Base-by-base conservation (phyloP, 2,329 filamentous ascomycete genomes). In the Aspergillus spinulosporus region DNA sequence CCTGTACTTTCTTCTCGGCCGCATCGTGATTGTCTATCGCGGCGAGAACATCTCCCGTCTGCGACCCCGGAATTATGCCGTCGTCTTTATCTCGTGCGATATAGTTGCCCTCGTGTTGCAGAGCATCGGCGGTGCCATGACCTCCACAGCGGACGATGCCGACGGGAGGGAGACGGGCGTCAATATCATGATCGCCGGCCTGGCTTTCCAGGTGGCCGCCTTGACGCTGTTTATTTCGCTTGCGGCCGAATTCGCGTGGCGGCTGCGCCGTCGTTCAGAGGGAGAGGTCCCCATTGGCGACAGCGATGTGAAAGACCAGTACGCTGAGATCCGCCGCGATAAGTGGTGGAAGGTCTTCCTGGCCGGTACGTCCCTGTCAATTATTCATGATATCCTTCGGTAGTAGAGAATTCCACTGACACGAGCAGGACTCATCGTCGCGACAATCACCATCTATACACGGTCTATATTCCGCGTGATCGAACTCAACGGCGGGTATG, bases 181-280 rank as follows among this genome's bases (percentile, higher is more conserved):
- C 61, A 74, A 87, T 66, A 80, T 88, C 71, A 86, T 85, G 79
- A 78, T 88, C n/a, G 83, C 83, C 2, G 86, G 86, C 15, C 78
- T 88, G 0, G 68, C 77, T 26, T 83, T 81, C 66, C 85, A 88
- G 65, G 84, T 87, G 47, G 71, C 79, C 57, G 84, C 83, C 4
- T 75, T 86, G 40, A 61, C 77, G 37, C 67, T 79, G 54, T 88
- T 88, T 75, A 79, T 82, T 8, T 15, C 15, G 3, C 31, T 52
- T 12, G 31, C 39, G 15, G 32, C 68, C 56, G 81, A 85, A 63
- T 87, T 84, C 65, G 72, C 73, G n/a, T 60, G 76, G 49, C 74
- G 79, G 5, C 56, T 70, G 29, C 57, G 57, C 45, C 53, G 60
- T 14, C 54, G 39, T 36, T 39, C 49, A 21, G 40, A 31, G 4